Evolutionary conservation across 2,329 filamentous ascomycete genomes (phyloP).

Genomic region (Plectosphaerella sp.): DNA sequence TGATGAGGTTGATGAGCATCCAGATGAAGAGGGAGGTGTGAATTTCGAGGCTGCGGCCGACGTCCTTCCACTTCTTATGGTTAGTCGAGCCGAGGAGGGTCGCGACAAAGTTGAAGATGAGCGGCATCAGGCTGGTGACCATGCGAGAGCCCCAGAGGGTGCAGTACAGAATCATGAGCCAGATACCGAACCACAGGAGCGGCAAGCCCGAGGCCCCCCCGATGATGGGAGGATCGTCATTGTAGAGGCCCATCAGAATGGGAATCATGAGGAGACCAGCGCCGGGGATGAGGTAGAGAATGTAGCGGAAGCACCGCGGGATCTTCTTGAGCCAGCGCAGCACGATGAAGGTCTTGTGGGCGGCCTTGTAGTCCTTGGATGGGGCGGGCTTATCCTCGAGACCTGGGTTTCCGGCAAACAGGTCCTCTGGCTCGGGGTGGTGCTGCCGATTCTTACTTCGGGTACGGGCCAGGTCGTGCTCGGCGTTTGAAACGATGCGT

Average conservation of each 20-base stretch:
- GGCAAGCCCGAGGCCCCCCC: constrained; percentile 68
- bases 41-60: constrained; percentile 80
- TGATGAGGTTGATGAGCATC: constrained; percentile 82
- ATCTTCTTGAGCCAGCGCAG: constrained; percentile 44
- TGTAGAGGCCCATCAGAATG: constrained; percentile 37
- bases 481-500: constrained; percentile 38
- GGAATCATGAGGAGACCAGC: constrained; percentile 40
- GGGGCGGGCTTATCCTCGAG: constrained; percentile 6
- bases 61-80: constrained; percentile 87
- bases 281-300: constrained; percentile 43
- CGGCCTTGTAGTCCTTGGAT: constrained; percentile 11
- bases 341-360: constrained; percentile 25
- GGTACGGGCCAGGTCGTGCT: constrained; percentile 22
- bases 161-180: constrained; percentile 91
- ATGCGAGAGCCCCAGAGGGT: constrained; percentile 75
- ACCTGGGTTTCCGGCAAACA: constrained; percentile 34
- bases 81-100: constrained; percentile 78
- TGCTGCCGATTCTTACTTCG: constrained; percentile 26
- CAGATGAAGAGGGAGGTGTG: constrained; percentile 86
- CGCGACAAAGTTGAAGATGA: constrained; percentile 46
- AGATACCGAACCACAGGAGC: constrained; percentile 89
- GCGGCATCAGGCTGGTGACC: constrained; percentile 45
- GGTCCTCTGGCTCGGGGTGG: constrained; percentile 35
- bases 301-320: constrained; percentile 43
- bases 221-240: constrained; percentile 42